These are phyloP conservation scores for Geoglossum cookeanum DNA, from an alignment of 2,329 filamentous ascomycete genomes.

Conservation along the genomic window DNA sequence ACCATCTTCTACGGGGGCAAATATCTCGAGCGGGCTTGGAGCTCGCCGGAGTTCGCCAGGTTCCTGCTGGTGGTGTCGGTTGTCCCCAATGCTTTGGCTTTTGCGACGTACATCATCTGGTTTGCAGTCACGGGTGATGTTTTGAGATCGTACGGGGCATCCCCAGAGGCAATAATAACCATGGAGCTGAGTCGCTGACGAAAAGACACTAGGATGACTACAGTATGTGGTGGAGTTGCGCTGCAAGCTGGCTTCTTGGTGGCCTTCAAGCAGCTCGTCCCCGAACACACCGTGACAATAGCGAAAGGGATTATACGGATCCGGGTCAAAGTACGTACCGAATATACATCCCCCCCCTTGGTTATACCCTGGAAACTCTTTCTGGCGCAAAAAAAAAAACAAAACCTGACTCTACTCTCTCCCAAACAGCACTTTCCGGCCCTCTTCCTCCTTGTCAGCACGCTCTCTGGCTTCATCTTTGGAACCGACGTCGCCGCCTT, in stretches of 20 bases:
- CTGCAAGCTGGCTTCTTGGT: slow-evolving; percentile 88
- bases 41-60: slow-evolving; percentile 76
- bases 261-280: slow-evolving; percentile 92
- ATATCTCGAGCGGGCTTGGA: slow-evolving; percentile 93
- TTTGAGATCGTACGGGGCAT: slow-evolving; percentile 19
- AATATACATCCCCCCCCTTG: neutral
- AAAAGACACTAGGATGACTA: slow-evolving; percentile 43
- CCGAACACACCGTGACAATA: slow-evolving; percentile 88
- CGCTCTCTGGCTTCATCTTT: slow-evolving; percentile 42
- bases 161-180: slow-evolving; percentile 3
- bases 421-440: slow-evolving; percentile 42
- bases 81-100: slow-evolving; percentile 61
- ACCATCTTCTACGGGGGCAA: slow-evolving; percentile 83
- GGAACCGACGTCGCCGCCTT: slow-evolving; percentile 61
- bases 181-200: neutral
- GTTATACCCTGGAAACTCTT: no score
- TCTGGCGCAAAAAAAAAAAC: neutral
- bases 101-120: slow-evolving; percentile 54
- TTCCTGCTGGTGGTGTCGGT: slow-evolving; percentile 62
- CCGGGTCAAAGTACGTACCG: slow-evolving; percentile 36
- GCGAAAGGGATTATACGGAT: slow-evolving; percentile 78
- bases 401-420: slow-evolving; percentile 20
- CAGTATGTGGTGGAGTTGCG: slow-evolving; percentile 74
- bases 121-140: slow-evolving; percentile 27
- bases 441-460: slow-evolving; percentile 54